Percentiles rank a stretch among this genome's conserved stretches.
Evolutionary conservation across 371 early-diverging fungal genomes (phyloP).

Genomic region (Mortierella sp.): DNA sequence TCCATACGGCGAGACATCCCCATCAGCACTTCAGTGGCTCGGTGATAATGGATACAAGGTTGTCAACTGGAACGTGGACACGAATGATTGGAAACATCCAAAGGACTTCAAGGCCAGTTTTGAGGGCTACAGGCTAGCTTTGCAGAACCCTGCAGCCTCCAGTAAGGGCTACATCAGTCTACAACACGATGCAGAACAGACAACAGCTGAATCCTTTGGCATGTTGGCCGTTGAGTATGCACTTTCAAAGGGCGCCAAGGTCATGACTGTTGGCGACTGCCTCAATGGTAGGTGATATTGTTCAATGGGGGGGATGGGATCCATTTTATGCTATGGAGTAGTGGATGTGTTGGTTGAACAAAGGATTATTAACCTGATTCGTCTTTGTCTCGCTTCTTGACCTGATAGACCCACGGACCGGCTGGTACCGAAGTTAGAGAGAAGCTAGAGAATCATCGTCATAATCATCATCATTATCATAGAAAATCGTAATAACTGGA

Average conservation of each 20-base stretch:
- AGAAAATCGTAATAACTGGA: too few species aligned
- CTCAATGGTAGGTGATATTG: conserved; percentile 19
- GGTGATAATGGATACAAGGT: conserved; percentile 55
- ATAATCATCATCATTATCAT: too few species aligned
- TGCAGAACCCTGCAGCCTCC: conserved; percentile 5
- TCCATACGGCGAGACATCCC: conserved; percentile 74
- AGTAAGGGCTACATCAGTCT: conserved; percentile 34
- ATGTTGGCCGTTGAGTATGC: conserved; percentile 49
- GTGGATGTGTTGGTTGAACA: too few species aligned
- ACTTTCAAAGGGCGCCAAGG: conserved; percentile 27
- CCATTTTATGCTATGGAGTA: too few species aligned
- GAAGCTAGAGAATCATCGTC: too few species aligned
- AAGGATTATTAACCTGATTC: too few species aligned
- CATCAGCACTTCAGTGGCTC: conserved; percentile 58
- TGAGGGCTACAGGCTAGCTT: conserved; percentile 12
- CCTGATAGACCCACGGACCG: too few species aligned
- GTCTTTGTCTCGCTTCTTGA: too few species aligned
- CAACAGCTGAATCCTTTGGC: conserved; percentile 23
- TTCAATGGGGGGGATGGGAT: too few species aligned
- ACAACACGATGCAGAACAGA: conserved; percentile 43
- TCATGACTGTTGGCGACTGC: conserved; percentile 35
- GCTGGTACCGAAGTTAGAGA: too few species aligned
- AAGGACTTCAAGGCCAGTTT: conserved; percentile 10
- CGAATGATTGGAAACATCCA: conserved; percentile 52
- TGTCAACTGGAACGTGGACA: conserved; percentile 54